These are phyloP conservation scores for Magnusiomyces tetraspermus DNA, from an alignment of 1,139 yeast species.

Conservation along the genomic window DNA sequence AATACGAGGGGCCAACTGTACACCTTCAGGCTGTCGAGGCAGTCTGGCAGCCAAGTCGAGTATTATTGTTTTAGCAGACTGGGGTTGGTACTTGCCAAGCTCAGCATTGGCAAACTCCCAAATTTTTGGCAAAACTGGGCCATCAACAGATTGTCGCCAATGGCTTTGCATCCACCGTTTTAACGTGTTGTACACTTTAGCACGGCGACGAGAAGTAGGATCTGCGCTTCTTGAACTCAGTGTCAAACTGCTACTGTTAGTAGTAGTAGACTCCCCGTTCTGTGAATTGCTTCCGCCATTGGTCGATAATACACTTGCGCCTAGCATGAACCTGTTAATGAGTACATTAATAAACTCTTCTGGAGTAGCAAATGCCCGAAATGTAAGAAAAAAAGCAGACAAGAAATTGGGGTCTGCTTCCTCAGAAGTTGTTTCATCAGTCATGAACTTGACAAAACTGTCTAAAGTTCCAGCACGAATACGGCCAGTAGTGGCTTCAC, in stretches of 20 bases:
- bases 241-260: not conserved
- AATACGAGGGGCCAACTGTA: constrained; percentile 23
- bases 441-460: constrained; percentile 60
- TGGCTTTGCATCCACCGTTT: constrained; percentile 82
- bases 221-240: not conserved
- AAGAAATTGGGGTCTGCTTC: constrained; percentile 61
- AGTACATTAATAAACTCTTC: constrained; percentile 61
- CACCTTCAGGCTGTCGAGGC: constrained; percentile 19
- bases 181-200: constrained; percentile 56
- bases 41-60: constrained; percentile 22
- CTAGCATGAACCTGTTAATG: constrained; percentile 53
- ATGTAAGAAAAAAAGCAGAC: constrained; percentile 72
- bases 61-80: constrained; percentile 19
- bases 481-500: constrained; percentile 41
- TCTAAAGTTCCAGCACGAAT: constrained; percentile 72
- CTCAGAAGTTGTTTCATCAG: constrained; percentile 46
- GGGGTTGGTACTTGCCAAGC: constrained; percentile 18
- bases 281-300: no score
- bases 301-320: not conserved
- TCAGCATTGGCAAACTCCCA: constrained; percentile 65
- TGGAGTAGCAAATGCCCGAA: constrained; percentile 64
- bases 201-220: constrained; percentile 30
- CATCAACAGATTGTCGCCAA: constrained; percentile 64
- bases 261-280: no score
- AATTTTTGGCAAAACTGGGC: constrained; percentile 52